phyloP scores from a whole-genome alignment of 495 filamentous ascomycete genomes.

The Achaetomiella virescens region DNA sequence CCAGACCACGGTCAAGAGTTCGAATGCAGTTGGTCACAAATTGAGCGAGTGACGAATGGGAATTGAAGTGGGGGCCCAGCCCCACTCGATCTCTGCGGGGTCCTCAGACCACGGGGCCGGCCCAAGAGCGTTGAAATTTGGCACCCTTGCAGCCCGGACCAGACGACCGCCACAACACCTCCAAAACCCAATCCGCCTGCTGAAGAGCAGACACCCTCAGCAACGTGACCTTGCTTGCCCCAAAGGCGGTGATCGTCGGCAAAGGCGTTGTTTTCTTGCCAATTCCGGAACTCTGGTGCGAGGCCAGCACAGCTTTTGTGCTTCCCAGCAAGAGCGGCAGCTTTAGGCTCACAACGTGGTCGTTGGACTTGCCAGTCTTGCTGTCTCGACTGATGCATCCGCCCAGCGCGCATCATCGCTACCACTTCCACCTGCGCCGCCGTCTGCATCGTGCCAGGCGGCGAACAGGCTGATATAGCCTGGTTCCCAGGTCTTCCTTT shows the following conservation, averaged over 20 bases:
- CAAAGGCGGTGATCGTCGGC: conserved; percentile 20
- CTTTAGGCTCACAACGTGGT: conserved; percentile 11
- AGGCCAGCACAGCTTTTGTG: conserved; percentile 19
- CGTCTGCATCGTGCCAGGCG: conserved; percentile 14
- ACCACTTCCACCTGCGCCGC: conserved; percentile 10
- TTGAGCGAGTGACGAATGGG: not conserved
- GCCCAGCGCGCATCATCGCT: conserved; percentile 8
- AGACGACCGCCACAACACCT: conserved; percentile 1
- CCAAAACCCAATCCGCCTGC: not conserved
- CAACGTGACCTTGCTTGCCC: conserved; percentile 1
- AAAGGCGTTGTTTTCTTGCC: conserved; percentile 14
- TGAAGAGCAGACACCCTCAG: not conserved
- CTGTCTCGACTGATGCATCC: conserved; percentile 16
- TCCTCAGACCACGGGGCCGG: conserved; percentile 2
- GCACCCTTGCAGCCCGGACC: conserved; percentile 3
- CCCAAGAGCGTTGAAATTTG: conserved; percentile 4
- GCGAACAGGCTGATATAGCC: conserved; percentile 17
- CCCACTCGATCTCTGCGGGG: conserved; percentile 9
- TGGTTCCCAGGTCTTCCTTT: not conserved
- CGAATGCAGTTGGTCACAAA: conserved; percentile 9
- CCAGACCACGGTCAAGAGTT: too few relatives aligned
- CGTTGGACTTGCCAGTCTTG: conserved; percentile 19
- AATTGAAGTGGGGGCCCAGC: not conserved
- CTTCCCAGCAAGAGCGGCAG: conserved; percentile 11
- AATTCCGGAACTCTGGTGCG: conserved; percentile 13